A percentile compares a stretch with the other conserved stretches of the same genome.
These are phyloP conservation scores for Citrullus colocynthis DNA, from an alignment of 306 rosid species.

Conservation along the genomic window DNA sequence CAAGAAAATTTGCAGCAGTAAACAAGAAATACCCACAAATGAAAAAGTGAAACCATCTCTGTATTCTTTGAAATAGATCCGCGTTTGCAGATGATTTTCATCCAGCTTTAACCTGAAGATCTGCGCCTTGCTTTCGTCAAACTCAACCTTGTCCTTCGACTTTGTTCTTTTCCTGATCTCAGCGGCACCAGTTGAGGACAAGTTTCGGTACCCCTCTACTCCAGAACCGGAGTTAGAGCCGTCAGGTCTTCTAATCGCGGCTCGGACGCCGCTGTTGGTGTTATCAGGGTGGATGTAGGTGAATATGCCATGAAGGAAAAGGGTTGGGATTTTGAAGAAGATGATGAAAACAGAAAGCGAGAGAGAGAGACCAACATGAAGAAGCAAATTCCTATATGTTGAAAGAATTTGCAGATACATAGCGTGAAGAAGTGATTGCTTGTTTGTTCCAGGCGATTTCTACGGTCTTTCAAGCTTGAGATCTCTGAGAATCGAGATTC, in stretches of 20 bases:
- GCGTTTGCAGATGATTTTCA: constrained; percentile 49
- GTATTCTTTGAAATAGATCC: constrained; percentile 50
- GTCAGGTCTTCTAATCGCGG: constrained; percentile 71
- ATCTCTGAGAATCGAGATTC: background rate
- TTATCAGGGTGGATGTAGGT: constrained; percentile 86
- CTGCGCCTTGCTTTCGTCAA: constrained; percentile 85
- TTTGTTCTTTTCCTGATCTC: constrained; percentile 53
- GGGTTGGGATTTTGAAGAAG: constrained; percentile 53
- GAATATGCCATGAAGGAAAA: constrained; percentile 57
- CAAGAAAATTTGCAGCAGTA: constrained; percentile 42
- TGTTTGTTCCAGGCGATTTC: background rate
- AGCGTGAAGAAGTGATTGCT: background rate
- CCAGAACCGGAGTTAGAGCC: constrained; percentile 19
- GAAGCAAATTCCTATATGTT: constrained; percentile 45
- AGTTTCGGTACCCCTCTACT: constrained; percentile 16
- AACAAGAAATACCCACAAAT: constrained; percentile 32
- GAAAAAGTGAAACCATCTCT: constrained; percentile 42
- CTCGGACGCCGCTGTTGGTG: constrained; percentile 32
- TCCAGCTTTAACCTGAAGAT: constrained; percentile 74
- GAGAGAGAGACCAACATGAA: constrained; percentile 45
- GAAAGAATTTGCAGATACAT: constrained; percentile 32
- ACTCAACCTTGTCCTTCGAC: constrained; percentile 37
- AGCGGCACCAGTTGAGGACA: constrained; percentile 25
- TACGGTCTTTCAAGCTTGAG: background rate
- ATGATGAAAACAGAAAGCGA: constrained; percentile 28